phyloP scores from a whole-genome alignment of 768 basidiomycete species.

The Termitomyces sp. region DNA sequence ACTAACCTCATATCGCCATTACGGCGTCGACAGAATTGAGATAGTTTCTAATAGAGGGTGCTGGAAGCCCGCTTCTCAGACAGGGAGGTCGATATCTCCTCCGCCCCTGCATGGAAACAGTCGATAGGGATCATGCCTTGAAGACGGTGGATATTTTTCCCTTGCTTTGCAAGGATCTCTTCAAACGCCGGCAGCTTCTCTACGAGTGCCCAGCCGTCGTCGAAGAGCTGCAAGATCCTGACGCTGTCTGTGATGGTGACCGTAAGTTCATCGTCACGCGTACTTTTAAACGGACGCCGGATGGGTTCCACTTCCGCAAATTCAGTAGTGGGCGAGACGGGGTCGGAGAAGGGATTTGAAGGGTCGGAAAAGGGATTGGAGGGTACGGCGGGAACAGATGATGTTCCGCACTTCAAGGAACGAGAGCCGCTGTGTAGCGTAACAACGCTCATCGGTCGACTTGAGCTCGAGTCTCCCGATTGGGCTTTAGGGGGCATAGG shows the following conservation, averaged over 20 bases:
- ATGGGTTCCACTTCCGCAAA: constrained; percentile 44
- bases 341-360: constrained; percentile 30
- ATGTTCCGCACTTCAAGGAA: constrained; percentile 7
- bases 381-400: constrained; percentile 8
- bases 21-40: not conserved
- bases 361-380: constrained; percentile 25
- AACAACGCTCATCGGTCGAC: constrained; percentile 17
- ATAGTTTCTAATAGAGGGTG: not conserved
- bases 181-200: constrained; percentile 31
- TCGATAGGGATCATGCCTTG: constrained; percentile 66
- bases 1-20: not conserved
- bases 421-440: constrained; percentile 2
- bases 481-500: constrained; percentile 48
- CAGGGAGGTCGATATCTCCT: constrained; percentile 44
- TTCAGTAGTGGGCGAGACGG: constrained; percentile 15
- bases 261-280: constrained; percentile 53
- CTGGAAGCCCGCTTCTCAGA: constrained; percentile 38
- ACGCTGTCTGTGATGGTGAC: constrained; percentile 49
- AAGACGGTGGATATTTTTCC: constrained; percentile 8
- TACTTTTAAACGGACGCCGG: constrained; percentile 49
- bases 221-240: constrained; percentile 47
- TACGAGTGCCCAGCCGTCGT: constrained; percentile 69
- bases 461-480: constrained; percentile 16
- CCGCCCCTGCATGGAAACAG: constrained; percentile 47
- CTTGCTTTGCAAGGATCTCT: constrained; percentile 21